phyloP scores from a whole-genome alignment of 1,139 yeast genomes.

The Kodamaea suecica region DNA sequence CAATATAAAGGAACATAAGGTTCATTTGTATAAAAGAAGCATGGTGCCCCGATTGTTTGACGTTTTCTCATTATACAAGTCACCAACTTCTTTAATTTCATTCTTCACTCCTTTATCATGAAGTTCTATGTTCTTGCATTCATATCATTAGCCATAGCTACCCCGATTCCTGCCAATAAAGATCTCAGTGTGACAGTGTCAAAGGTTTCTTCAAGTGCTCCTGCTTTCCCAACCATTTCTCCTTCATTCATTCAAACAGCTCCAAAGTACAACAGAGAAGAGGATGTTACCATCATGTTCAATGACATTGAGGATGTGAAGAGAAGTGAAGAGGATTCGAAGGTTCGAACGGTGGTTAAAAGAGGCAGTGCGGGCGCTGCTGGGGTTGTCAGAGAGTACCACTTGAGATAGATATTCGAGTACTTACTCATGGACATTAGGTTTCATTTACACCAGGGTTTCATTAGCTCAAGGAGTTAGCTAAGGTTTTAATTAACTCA shows the following conservation, averaged over 20 bases:
- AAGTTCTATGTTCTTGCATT: constrained; percentile 5
- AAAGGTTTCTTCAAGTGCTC: constrained; percentile 9
- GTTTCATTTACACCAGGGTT: too few relatives aligned
- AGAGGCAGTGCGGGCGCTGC: too few relatives aligned
- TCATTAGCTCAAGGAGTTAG: too few relatives aligned
- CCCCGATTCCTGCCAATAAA: constrained; percentile 28
- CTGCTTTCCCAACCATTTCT: constrained; percentile 18
- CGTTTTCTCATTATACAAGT: too few relatives aligned
- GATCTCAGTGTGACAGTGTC: constrained; percentile 15
- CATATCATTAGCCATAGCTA: constrained; percentile 12
- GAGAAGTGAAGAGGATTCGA: constrained; percentile 2
- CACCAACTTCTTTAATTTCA: background rate
- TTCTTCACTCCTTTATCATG: constrained; percentile 1
- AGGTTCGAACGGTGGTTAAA: too few relatives aligned
- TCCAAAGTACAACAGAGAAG: constrained; percentile 10
- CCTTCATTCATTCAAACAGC: constrained; percentile 21
- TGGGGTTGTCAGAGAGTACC: too few relatives aligned
- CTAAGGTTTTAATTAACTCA: too few relatives aligned
- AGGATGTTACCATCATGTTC: constrained; percentile 16
- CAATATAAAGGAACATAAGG: too few relatives aligned
- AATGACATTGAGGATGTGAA: constrained; percentile 12
- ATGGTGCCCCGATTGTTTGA: too few relatives aligned
- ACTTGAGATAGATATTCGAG: too few relatives aligned
- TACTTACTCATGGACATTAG: too few relatives aligned
- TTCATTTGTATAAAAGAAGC: too few relatives aligned